Base-by-base conservation (phyloP, 257 asterid genomes). In the Parsonsia alboflavescens region DNA sequence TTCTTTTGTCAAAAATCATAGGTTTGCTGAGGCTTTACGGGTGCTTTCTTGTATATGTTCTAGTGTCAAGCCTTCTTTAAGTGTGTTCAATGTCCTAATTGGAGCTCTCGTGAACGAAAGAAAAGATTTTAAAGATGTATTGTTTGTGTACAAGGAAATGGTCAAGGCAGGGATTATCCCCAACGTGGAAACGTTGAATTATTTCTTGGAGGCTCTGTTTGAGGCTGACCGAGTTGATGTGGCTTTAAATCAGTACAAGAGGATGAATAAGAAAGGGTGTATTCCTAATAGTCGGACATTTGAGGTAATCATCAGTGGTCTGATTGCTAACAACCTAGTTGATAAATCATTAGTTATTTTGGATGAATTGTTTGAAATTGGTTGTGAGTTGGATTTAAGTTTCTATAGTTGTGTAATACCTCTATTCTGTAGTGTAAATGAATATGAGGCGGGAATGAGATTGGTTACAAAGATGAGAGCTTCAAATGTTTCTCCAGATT, bases 131-230 rank as follows among this genome's bases (percentile, higher is more conserved):
- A 83, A 87, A 87, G 96, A 93, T 74, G 93, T 91, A 13, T 75
- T 93, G 74, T 90, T 91, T 82, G 96, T 91, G 67, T 93, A 91
- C 50, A 93, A 91, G 64, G 98, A 91, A 82, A 82, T 93, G 87
- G 94, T 85, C 78, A 91, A 90, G 83, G 90, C 93, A 4, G 93
- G 94, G 36, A 75, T 86, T 71, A 46, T 76, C 22, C 98, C 98
- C 4, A 78, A 86, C 80, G 72, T 89, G 7, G 91, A 87, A 70
- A 87, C 96, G 4, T 77, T 85, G 78, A 93, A 91, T 87, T 88
- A 74, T 76, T 71, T 93, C 73, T 75, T 93, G 81, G 96, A 87
- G 80, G 90, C 91, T 77, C 82, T 91, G 87, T 81, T 90, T 74
- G 90, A 82, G 77, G 88, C 87, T 52, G 87, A 83, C 75, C 86